A percentile compares a stretch with the other conserved stretches of the same genome.
Evolutionary conservation across 164 flowering plant genomes (phyloP).

Genomic region (Aristolochia fimbriata): DNA sequence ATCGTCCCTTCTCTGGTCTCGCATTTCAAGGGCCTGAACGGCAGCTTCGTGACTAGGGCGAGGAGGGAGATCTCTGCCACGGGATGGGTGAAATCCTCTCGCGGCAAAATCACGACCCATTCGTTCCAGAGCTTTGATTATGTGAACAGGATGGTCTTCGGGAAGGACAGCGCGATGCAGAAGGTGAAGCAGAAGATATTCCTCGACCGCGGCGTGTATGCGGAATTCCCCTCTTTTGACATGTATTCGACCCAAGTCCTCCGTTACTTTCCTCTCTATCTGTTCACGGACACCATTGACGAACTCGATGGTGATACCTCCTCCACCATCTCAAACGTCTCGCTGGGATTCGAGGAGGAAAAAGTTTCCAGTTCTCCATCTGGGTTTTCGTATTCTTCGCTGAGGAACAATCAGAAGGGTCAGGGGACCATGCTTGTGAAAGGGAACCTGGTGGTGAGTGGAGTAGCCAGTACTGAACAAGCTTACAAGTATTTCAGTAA

Average conservation of each 20-base stretch:
- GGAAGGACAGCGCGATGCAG: constrained; percentile 47
- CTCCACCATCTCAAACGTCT: constrained; percentile 25
- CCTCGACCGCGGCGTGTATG: constrained; percentile 24
- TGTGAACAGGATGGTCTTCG: constrained; percentile 46
- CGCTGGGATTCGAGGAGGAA: constrained; percentile 46
- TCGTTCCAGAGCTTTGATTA: constrained; percentile 39
- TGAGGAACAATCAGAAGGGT: constrained; percentile 47
- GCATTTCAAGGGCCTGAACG: constrained; percentile 47
- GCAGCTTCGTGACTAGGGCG: constrained; percentile 38
- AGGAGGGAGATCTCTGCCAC: constrained; percentile 32
- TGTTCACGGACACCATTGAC: constrained; percentile 20
- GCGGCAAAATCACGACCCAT: constrained; percentile 45
- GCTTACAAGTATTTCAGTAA: constrained; percentile 29
- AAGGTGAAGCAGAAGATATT: constrained; percentile 49
- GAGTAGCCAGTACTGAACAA: constrained; percentile 53
- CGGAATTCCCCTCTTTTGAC: constrained; percentile 20
- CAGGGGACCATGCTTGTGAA: constrained; percentile 48
- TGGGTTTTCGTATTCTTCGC: constrained; percentile 18
- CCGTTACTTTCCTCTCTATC: constrained; percentile 33
- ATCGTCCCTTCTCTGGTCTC: constrained; percentile 16
- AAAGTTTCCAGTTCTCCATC: constrained; percentile 3
- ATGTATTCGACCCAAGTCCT: constrained; percentile 11
- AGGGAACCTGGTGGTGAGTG: constrained; percentile 41
- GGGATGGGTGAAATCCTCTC: constrained; percentile 76
- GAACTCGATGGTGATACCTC: constrained; percentile 26